phyloP scores from a whole-genome alignment of 768 basidiomycete genomes.

The Leccinum uliginosum region DNA sequence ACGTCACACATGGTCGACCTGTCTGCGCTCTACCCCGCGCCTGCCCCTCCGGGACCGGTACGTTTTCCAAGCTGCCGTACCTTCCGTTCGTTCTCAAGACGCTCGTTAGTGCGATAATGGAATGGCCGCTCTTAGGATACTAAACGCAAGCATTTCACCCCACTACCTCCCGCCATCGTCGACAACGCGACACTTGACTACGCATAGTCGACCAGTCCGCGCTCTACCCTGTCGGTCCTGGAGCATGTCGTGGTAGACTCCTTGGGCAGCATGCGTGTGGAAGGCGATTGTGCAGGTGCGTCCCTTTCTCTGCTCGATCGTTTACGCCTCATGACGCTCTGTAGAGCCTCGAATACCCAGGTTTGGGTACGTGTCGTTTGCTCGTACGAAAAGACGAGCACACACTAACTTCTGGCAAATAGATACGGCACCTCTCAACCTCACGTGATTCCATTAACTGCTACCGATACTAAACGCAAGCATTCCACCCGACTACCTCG shows the following conservation, averaged over 20 bases:
- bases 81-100: conserved; percentile 83
- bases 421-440: conserved; percentile 77
- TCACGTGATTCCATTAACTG: conserved; percentile 62
- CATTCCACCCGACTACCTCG: conserved; percentile 58
- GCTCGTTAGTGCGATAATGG: conserved; percentile 71
- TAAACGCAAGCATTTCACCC: no score
- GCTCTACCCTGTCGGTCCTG: no score
- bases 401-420: conserved; percentile 1
- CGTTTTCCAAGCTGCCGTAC: conserved; percentile 68
- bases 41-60: conserved; percentile 42
- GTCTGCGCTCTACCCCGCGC: no score
- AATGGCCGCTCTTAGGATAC: conserved; percentile 86
- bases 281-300: conserved; percentile 81
- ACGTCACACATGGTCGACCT: no score
- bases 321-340: background rate
- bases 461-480: conserved; percentile 62
- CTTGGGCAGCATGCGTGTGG: conserved; percentile 83
- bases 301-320: background rate
- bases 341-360: conserved; percentile 85
- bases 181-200: no score
- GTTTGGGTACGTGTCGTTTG: conserved; percentile 55
- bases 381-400: background rate
- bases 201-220: no score
- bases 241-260: conserved; percentile 66
- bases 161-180: no score